These are phyloP conservation scores for Sinapis alba DNA, from an alignment of 441 rosid genomes.

Conservation along the genomic window DNA sequence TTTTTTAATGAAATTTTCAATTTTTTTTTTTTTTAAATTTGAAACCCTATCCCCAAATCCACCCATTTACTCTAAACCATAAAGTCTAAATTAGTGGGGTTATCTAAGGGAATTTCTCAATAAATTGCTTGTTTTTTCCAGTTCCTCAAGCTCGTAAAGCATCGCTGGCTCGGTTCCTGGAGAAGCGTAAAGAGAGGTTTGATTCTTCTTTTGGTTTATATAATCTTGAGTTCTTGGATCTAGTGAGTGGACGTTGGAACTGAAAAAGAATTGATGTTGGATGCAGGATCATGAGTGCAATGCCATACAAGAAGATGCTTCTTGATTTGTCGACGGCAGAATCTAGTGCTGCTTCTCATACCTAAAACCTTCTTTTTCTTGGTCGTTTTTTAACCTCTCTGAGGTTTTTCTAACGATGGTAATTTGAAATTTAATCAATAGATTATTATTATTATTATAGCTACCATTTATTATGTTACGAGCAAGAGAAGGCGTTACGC, in stretches of 20 bases:
- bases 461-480: constrained; percentile 10
- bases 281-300: constrained; percentile 57
- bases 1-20: too few species aligned
- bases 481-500: constrained; percentile 15
- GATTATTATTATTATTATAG: constrained; percentile 21
- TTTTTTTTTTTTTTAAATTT: too few species aligned
- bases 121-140: constrained; percentile 5
- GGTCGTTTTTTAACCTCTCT: not conserved
- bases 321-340: constrained; percentile 41
- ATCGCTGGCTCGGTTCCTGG: constrained; percentile 88
- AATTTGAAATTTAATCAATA: constrained; percentile 17
- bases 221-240: not conserved
- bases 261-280: constrained; percentile 15
- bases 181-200: constrained; percentile 94
- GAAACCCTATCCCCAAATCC: too few species aligned
- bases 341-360: constrained; percentile 30
- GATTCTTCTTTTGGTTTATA: not conserved
- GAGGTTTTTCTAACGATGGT: constrained; percentile 7
- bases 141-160: constrained; percentile 93
- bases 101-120: too few species aligned
- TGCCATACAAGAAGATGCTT: constrained; percentile 66
- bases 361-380: not conserved
- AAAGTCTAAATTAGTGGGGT: too few species aligned
- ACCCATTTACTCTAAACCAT: too few species aligned
- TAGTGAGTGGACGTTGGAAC: not conserved